Percentiles rank a stretch among this genome's conserved stretches.
These are phyloP conservation scores for Dalechampia spathulata DNA, from an alignment of 441 rosid genomes.

Conservation along the genomic window DNA sequence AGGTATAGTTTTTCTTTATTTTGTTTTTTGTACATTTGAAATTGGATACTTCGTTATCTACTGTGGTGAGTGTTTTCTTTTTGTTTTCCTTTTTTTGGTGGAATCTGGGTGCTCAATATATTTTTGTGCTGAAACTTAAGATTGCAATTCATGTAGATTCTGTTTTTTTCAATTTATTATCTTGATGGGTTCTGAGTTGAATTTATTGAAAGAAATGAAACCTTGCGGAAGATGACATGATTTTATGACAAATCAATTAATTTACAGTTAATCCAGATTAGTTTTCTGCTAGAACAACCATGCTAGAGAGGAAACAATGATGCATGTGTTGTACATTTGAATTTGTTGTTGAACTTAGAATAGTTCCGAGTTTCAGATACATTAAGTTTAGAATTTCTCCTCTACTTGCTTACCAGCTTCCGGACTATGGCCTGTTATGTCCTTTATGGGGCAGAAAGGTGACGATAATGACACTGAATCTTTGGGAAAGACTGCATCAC, in stretches of 20 bases:
- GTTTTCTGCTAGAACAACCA: neutral
- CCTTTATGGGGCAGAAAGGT: conserved; percentile 67
- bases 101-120: no score
- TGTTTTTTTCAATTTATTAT: no score
- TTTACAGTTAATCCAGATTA: neutral
- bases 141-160: no score
- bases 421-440: conserved; percentile 78
- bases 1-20: conserved; percentile 30
- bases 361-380: conserved; percentile 1
- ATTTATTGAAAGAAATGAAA: no score
- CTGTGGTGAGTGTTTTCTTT: no score
- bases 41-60: no score
- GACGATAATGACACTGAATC: conserved; percentile 37
- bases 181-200: no score
- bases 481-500: conserved; percentile 30
- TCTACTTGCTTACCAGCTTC: conserved; percentile 33
- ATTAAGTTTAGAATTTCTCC: neutral
- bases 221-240: neutral
- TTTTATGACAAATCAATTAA: no score
- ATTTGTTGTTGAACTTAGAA: neutral
- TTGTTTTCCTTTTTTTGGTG: no score
- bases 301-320: neutral
- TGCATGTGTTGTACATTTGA: neutral
- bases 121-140: no score
- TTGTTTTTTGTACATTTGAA: no score